Base-by-base conservation (phyloP, 2,329 filamentous ascomycete species). In the Stachybotrys elegans region DNA sequence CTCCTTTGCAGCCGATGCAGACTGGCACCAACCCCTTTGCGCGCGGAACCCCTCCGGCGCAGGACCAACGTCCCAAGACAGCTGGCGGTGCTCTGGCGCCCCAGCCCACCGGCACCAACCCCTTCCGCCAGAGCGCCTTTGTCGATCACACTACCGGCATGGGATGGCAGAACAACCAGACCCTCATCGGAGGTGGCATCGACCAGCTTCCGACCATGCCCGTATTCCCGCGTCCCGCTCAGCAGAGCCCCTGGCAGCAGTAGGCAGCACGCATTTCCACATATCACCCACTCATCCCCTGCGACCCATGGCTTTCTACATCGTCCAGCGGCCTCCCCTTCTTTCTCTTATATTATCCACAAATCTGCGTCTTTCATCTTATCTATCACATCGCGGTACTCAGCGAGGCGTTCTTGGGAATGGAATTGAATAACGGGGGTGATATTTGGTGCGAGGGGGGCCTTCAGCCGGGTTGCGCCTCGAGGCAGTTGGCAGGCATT, bases 51-150 rank as follows among this genome's bases (percentile, higher is more conserved):
- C 51, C 61, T 12, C 57, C 59, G 11, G 49, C 48, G 13, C 65
- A 67, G 35, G 60, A 65, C 27, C 69, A 70, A 41, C 61, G 68
- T n/a, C 72, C 70, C 1, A 69, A 72, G 34, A 70, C 72, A 2
- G 69, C 66, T 29, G 66, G 65, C 25, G 65, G 63, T 11, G 62
- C 75, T 40, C 68, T 93, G 5, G 76, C 77, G 43, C 81, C 89
- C 3, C 89, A 92, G 57, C 78, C 85, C 2, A 96, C 91, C 0
- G 91, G 90, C 8, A 96, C 91, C 3, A 98, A 98, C 57, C 93
- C 93, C 1, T 97, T 97, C 76, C 80, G 93, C 14, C 90, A 97
- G 60, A 88, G 86, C 37, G 82, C 84, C 4, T 95, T 96, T 62
- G 84, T 95, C 42, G 93, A 95, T 59, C 90, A 95, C 57, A 76